Conservation (phyloP, 495 filamentous ascomycete species). For the Penicillium steckii region DNA sequence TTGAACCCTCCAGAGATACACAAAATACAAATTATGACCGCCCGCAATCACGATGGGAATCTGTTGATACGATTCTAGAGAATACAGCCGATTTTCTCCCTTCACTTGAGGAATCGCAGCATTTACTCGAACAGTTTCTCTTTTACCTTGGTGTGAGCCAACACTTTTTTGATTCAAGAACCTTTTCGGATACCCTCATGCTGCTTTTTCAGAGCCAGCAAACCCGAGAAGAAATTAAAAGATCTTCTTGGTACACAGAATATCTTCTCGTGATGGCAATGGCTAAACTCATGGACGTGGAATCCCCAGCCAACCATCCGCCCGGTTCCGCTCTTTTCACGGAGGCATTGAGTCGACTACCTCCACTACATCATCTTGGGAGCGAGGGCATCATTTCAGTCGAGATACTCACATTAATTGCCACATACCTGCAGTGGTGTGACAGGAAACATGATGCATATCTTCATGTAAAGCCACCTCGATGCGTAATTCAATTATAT, state of each 20-base stretch:
- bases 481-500: neutral
- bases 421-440: slow-evolving; percentile 27
- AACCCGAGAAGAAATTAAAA: slow-evolving; percentile 9
- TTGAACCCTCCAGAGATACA: neutral
- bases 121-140: slow-evolving; percentile 24
- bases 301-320: slow-evolving; percentile 14
- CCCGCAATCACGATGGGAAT: neutral
- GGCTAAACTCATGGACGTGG: slow-evolving; percentile 24
- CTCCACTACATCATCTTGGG: slow-evolving; percentile 19
- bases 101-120: slow-evolving; percentile 18
- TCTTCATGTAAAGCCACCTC: slow-evolving; percentile 12
- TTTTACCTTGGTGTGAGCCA: slow-evolving; percentile 26
- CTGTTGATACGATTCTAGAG: slow-evolving; percentile 10
- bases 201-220: slow-evolving; percentile 15
- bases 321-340: slow-evolving; percentile 21
- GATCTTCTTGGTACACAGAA: slow-evolving; percentile 19
- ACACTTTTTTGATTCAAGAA: slow-evolving; percentile 23
- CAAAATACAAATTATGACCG: neutral
- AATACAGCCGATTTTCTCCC: slow-evolving; percentile 3
- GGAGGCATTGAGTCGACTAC: slow-evolving; percentile 19
- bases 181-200: slow-evolving; percentile 19
- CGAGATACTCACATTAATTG: slow-evolving; percentile 20
- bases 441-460: slow-evolving; percentile 26
- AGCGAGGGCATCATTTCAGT: slow-evolving; percentile 19
- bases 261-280: slow-evolving; percentile 29